Conservation (phyloP, 2,329 filamentous ascomycete species). For the Lachnellula subtilissima region DNA sequence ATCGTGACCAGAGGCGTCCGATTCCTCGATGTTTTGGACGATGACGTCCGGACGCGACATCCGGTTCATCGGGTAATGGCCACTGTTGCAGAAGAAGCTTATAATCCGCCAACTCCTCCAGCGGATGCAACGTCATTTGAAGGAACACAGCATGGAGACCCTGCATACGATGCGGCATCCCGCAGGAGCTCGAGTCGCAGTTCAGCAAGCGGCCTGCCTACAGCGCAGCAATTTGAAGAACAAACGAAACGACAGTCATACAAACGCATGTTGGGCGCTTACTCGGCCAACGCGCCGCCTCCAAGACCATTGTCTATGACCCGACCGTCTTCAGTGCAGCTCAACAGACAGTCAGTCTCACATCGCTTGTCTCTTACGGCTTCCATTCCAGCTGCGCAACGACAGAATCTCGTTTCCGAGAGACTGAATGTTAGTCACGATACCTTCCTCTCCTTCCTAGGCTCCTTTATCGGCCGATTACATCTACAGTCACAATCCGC, state of each 20-base stretch:
- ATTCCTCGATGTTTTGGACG: slow-evolving; percentile 82
- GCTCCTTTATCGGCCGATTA: slow-evolving; percentile 84
- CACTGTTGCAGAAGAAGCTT: slow-evolving; percentile 53
- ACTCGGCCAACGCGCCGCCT: slow-evolving; percentile 16
- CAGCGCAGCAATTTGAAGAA: slow-evolving; percentile 24
- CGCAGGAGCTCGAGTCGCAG: slow-evolving; percentile 29
- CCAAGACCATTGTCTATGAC: slow-evolving; percentile 26
- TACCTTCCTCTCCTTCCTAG: slow-evolving; percentile 82
- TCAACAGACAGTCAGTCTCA: slow-evolving; percentile 36
- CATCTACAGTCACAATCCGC: slow-evolving; percentile 91
- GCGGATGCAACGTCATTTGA: slow-evolving; percentile 50
- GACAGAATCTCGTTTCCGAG: slow-evolving; percentile 76
- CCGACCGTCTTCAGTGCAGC: slow-evolving; percentile 18
- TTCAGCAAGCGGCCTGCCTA: slow-evolving; percentile 26
- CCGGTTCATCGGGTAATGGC: slow-evolving; percentile 54
- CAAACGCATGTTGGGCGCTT: slow-evolving; percentile 25
- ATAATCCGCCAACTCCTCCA: slow-evolving; percentile 59
- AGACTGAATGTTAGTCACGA: slow-evolving; percentile 77
- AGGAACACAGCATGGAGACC: slow-evolving; percentile 37
- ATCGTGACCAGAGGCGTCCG: slow-evolving; percentile 87
- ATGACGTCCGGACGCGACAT: slow-evolving; percentile 48
- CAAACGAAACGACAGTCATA: slow-evolving; percentile 27
- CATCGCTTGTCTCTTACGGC: slow-evolving; percentile 76
- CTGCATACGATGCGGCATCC: slow-evolving; percentile 34
- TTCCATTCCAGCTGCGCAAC: slow-evolving; percentile 56